Base-by-base conservation (phyloP, 805 yeast species). In the Yarrowia sp. region DNA sequence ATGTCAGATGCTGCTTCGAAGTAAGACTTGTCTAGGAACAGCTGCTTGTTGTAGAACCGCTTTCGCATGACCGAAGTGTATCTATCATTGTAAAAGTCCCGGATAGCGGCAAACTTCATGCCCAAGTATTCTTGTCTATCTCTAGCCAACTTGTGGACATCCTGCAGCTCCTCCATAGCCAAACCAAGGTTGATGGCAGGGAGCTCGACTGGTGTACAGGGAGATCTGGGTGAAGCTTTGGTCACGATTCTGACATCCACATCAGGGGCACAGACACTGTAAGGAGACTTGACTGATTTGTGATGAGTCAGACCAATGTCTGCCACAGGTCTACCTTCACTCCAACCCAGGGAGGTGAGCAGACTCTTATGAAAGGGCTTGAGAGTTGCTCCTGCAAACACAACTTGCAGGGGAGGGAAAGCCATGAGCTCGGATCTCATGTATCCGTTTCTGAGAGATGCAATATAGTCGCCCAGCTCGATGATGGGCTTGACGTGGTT, bases 21-120 rank as follows among this genome's bases (percentile, higher is more conserved):
- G 32, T 63, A 63, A 1, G 46, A 38, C 40, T 22, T 22, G 16
- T 63, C 56, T 32, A 63, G 22, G 12, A 63, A 63, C 7, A 63
- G 38, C 11, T 48, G 19, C 58, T 63, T 63, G 26, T 63, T 48
- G 67, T 63, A 63, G 40, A 38, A 41, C 10, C 67, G 67, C 14
- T 26, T 19, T 12, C 48, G 67, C 55, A 48, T 63, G 16, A 49
- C 45, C 26, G 15, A n/a, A 8, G 67, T 63, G 40, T 48, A 63
- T 48, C 56, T 63, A 16, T 63, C 67, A 26, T 38, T 63, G 67
- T 63, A 63, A 16, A 63, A 63, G 22, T 63, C 56, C 3, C 48
- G 19, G 40, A 63, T 41, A 11, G 56, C 56, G 3, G 67, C 67
- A 48, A 38, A 49, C 56, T 63, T 63, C 48, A 41, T 63, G 12